These are phyloP conservation scores for Paraphoma chrysanthemicola DNA, from an alignment of 2,329 filamentous ascomycete genomes.

Conservation along the genomic window DNA sequence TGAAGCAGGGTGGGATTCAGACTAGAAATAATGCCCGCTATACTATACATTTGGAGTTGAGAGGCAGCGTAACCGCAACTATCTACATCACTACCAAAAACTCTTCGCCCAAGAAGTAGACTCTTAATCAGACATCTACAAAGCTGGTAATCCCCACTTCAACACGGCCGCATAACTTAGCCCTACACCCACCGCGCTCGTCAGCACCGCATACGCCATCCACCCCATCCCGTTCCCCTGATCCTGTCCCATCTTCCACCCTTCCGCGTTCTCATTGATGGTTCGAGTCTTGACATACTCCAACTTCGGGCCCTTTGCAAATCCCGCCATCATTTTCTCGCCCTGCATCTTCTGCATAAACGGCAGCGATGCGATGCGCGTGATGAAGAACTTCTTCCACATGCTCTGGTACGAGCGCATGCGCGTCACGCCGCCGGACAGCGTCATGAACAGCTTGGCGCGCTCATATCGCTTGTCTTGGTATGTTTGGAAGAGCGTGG, in stretches of 20 bases:
- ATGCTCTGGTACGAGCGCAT: slow-evolving; percentile 16
- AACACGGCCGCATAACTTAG: background rate
- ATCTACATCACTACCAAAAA: too few relatives aligned
- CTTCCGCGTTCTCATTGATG: slow-evolving; percentile 18
- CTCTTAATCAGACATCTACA: background rate
- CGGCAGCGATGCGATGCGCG: slow-evolving; percentile 4
- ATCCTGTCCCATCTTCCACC: slow-evolving; percentile 10
- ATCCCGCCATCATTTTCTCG: slow-evolving; percentile 1
- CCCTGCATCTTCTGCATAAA: slow-evolving; percentile 3
- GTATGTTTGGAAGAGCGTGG: slow-evolving; percentile 16
- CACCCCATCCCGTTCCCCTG: background rate
- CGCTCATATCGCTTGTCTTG: slow-evolving; percentile 14
- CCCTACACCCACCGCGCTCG: slow-evolving; percentile 2
- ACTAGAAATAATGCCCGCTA: background rate
- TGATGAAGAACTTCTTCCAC: slow-evolving; percentile 11
- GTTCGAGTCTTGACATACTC: slow-evolving; percentile 16
- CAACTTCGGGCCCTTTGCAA: slow-evolving; percentile 17
- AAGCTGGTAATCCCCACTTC: background rate
- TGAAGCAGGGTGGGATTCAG: background rate
- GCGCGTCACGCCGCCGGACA: slow-evolving; percentile 15
- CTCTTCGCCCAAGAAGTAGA: too few relatives aligned
- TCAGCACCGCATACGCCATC: slow-evolving; percentile 9
- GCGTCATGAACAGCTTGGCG: slow-evolving; percentile 10
- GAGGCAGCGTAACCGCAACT: background rate
- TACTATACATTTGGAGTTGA: background rate